These are phyloP conservation scores for Pseudoperonospora humuli DNA, from an alignment of 352 stramenopile genomes.

Conservation along the genomic window DNA sequence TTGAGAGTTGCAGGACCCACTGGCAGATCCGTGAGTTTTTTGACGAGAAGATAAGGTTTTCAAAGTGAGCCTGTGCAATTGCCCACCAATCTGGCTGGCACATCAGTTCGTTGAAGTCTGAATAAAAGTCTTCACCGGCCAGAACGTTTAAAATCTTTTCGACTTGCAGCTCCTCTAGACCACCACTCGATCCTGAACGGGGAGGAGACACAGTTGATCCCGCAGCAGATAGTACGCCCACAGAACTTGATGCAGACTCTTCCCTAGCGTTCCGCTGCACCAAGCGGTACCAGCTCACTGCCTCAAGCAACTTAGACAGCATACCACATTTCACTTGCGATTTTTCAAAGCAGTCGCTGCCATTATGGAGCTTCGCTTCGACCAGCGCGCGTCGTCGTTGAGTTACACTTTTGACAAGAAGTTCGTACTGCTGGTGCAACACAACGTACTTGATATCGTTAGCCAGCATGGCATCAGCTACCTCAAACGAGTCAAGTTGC, in stretches of 20 bases:
- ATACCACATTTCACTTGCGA: slow-evolving; percentile 50
- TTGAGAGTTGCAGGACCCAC: slow-evolving; percentile 57
- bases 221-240: slow-evolving; percentile 21
- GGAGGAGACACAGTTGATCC: slow-evolving; percentile 19
- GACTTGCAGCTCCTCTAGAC: slow-evolving; percentile 58
- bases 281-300: slow-evolving; percentile 79
- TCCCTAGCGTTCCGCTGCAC: slow-evolving; percentile 72
- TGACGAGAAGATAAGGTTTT: slow-evolving; percentile 75
- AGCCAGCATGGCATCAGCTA: slow-evolving; percentile 51
- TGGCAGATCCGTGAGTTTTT: slow-evolving; percentile 62
- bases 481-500: slow-evolving; percentile 77
- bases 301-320: slow-evolving; percentile 68
- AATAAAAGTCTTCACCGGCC: slow-evolving; percentile 76
- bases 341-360: slow-evolving; percentile 53
- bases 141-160: slow-evolving; percentile 71
- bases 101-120: slow-evolving; percentile 77
- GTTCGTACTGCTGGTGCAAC: slow-evolving; percentile 49
- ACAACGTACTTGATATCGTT: slow-evolving; percentile 74
- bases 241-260: slow-evolving; percentile 47
- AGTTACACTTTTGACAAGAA: slow-evolving; percentile 31
- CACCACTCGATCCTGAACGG: slow-evolving; percentile 13
- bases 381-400: slow-evolving; percentile 44
- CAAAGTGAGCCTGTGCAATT: slow-evolving; percentile 78
- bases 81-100: slow-evolving; percentile 73
- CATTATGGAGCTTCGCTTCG: slow-evolving; percentile 54